Base-by-base conservation (phyloP, 169 alveolate genomes). In the Babesia sp. region DNA sequence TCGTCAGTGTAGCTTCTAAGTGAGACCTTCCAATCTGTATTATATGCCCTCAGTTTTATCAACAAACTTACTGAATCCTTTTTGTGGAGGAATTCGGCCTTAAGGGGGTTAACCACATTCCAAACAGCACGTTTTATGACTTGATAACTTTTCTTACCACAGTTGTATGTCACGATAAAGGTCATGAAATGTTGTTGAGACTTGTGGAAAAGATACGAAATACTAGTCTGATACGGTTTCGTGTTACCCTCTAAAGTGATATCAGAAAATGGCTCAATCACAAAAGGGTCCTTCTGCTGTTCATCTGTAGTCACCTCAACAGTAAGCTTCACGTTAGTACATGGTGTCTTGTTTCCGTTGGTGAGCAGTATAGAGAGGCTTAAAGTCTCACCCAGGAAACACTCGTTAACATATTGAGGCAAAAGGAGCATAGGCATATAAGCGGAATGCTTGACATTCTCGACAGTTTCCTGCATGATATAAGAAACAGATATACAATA, bases 371-470 rank as follows among this genome's bases (percentile, higher is more conserved):
- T n/a, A n/a, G 70, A 26, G 50, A 75, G 66, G 61, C 64, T 45
- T 34, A 75, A 26, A 22, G 68, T 60, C 63, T 75, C 85, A 1
- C 85, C 85, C 28, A 60, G 57, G 29, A 66, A 58, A 34, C 55
- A 46, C n/a, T 72, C 83, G 69, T 60, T 72, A 12, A 64, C 69
- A 41, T 72, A 72, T 36, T 61, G 61, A 28, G 83, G 83, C 34
- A 72, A 37, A 41, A 53, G 44, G 39, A 72, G 72, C 36, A 42
- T 29, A 8, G 83, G 83, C 46, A 31, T 45, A 34, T 59, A 53
- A 11, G 16, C 34, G 12, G 66, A 3, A 9, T 56, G 39, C 29
- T 41, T 58, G 33, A 26, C 61, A 3, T 26, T 22, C 24, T 64
- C 74, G 4, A 64, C 46, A 5, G 48, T 34, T 28, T 64, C 74